Conservation (phyloP, 2,329 filamentous ascomycete genomes). For the Trichoderma simmonsii region DNA sequence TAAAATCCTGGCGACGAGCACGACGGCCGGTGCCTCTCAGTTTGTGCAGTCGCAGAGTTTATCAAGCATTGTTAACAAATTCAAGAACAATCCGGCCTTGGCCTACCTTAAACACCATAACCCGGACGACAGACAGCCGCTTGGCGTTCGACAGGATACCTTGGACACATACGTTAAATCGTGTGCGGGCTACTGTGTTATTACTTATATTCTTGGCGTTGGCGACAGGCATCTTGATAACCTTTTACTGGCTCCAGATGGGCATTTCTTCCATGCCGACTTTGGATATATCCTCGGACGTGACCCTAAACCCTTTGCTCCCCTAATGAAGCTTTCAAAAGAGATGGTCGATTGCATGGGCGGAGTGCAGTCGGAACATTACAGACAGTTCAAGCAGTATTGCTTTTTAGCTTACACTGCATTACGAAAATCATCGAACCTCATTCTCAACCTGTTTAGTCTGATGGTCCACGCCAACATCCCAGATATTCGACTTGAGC, state of each 20-base stretch:
- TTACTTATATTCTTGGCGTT: constrained; percentile 95
- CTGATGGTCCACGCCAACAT: constrained; percentile 98
- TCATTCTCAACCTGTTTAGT: constrained; percentile 93
- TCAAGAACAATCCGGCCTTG: constrained; percentile 69
- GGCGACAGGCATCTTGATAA: constrained; percentile 96
- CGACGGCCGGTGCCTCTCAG: constrained; percentile 84
- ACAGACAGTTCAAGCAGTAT: constrained; percentile 88
- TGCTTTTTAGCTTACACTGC: constrained; percentile 94
- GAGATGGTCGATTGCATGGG: constrained; percentile 99
- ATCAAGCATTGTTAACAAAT: constrained; percentile 78
- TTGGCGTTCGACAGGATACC: constrained; percentile 85
- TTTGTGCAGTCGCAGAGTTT: constrained; percentile 86
- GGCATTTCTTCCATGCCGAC: constrained; percentile 96
- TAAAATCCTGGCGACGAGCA: constrained; percentile 90
- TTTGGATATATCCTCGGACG: constrained; percentile 97
- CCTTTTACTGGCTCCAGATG: constrained; percentile 82
- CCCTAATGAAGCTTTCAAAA: constrained; percentile 92
- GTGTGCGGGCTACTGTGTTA: constrained; percentile 96
- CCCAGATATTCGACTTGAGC: constrained; percentile 87
- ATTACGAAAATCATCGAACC: constrained; percentile 80
- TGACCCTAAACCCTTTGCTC: constrained; percentile 95
- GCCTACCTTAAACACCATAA: constrained; percentile 87
- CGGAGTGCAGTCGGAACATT: constrained; percentile 74
- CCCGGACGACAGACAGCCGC: constrained; percentile 74
- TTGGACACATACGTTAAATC: constrained; percentile 95